A percentile compares a stretch with the other conserved stretches of the same genome.
Conservation (phyloP, 2,329 filamentous ascomycete genomes). For the Bretziella fagacearum region DNA sequence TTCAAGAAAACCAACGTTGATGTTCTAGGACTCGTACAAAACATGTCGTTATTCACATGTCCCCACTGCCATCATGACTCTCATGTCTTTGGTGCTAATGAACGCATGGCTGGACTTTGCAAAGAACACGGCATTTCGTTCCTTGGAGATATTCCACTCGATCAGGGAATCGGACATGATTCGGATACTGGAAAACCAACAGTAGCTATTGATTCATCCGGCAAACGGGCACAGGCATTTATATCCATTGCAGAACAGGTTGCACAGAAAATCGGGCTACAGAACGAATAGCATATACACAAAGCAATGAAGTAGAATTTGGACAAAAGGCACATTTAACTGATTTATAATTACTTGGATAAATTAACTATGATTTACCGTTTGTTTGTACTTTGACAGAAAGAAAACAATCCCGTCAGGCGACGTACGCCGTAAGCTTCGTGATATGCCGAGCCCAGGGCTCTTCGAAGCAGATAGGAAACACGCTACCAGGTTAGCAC, state of each 20-base stretch:
- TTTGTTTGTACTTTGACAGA: no score
- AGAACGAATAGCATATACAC: not conserved
- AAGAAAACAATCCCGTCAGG: no score
- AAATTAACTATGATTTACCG: not conserved
- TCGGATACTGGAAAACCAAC: slow-evolving; percentile 78
- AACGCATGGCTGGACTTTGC: slow-evolving; percentile 52
- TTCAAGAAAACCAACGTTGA: slow-evolving; percentile 72
- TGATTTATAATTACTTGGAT: not conserved
- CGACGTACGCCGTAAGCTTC: no score
- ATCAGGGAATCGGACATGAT: slow-evolving; percentile 72
- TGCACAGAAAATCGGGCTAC: slow-evolving; percentile 27
- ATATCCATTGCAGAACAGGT: slow-evolving; percentile 47
- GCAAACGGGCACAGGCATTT: slow-evolving; percentile 56
- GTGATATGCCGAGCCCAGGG: no score
- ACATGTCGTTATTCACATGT: slow-evolving; percentile 76
- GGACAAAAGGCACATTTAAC: not conserved
- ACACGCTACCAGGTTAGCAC: not conserved
- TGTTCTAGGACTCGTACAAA: slow-evolving; percentile 75
- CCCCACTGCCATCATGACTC: slow-evolving; percentile 60
- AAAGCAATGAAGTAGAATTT: not conserved
- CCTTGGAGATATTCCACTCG: slow-evolving; percentile 74
- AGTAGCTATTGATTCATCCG: slow-evolving; percentile 69
- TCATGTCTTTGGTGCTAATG: slow-evolving; percentile 53
- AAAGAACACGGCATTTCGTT: slow-evolving; percentile 57
- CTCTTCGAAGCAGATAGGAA: no score